A percentile compares a stretch with the other conserved stretches of the same genome.
phyloP scores from a whole-genome alignment of 2,329 filamentous ascomycete species.

The Venturia asperata region DNA sequence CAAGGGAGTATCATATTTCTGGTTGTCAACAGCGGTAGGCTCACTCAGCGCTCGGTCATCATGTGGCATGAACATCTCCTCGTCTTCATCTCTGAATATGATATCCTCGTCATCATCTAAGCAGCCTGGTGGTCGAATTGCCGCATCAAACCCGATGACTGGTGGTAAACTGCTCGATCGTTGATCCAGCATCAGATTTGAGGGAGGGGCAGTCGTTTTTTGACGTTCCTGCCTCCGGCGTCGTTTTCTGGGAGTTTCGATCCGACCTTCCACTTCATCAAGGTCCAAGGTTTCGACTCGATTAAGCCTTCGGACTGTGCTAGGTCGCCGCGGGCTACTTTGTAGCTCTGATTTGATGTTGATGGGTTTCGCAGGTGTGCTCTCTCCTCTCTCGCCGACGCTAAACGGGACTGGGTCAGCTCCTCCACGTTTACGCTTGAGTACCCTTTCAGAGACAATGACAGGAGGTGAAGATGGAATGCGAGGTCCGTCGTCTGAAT shows the following conservation, averaged over 20 bases:
- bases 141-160: neutral
- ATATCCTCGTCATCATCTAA: neutral
- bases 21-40: neutral
- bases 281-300: conserved; percentile 40
- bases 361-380: conserved; percentile 11
- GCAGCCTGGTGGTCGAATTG: neutral
- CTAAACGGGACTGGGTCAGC: neutral
- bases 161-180: neutral
- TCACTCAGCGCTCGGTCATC: conserved; percentile 6
- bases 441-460: neutral
- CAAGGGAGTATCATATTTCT: conserved; percentile 14
- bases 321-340: conserved; percentile 3
- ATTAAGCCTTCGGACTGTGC: conserved; percentile 19
- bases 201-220: neutral
- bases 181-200: neutral
- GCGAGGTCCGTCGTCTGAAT: conserved; percentile 3
- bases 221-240: neutral
- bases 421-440: conserved; percentile 1
- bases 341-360: conserved; percentile 11
- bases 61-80: neutral
- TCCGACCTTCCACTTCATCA: conserved; percentile 31
- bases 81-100: neutral
- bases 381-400: neutral
- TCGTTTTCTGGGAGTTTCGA: conserved; percentile 31
- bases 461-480: neutral